Evolutionary conservation across 495 filamentous ascomycete genomes (phyloP), one percentile per base, ranked within the genome.

Genomic region (Tuber calosporum): DNA sequence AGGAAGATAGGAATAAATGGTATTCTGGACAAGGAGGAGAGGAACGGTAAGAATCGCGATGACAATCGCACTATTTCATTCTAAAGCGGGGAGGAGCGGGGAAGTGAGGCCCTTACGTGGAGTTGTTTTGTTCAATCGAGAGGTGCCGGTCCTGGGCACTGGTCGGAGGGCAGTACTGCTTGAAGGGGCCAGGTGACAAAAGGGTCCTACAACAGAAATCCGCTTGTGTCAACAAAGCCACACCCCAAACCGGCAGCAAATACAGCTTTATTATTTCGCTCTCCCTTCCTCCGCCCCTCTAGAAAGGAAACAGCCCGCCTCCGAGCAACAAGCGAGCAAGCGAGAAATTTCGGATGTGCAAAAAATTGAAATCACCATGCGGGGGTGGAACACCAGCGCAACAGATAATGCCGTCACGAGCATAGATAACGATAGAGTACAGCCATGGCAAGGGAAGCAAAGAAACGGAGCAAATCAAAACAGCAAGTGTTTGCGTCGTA

Each of bases 161-260:
- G 17, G 53, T 62, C 26, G 53, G 53, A 17, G 26, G 26, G 26
- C 34, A 62, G 26, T 17, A 62, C 15, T 62, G 53, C 26, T 62
- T 62, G 53, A 62, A 30, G 53, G 30, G 53, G 53, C 53, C 53
- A 30, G 53, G 53, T 62, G 53, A 62, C 53, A 17, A 26, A 34
- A 26, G 53, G 53, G 53, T 62, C 53, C 53, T 62, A 26, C n/a
- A 62, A 62, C 26, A 62, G 26, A 62, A 62, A 62, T 62, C 26
- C 53, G 53, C 53, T 34, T 34, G 53, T 62, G 53, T 62, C 53
- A 62, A 34, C 53, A 62, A 62, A 62, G 53, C 53, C 26, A 62
- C 53, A 62, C 26, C 48, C 53, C 26, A 34, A 62, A 62, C 53
- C 53, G 53, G 53, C 53, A 62, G 53, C 26, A 13, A 15, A 62